Base-by-base conservation (phyloP, 495 filamentous ascomycete genomes). In the Rostrohypoxylon terebratum region DNA sequence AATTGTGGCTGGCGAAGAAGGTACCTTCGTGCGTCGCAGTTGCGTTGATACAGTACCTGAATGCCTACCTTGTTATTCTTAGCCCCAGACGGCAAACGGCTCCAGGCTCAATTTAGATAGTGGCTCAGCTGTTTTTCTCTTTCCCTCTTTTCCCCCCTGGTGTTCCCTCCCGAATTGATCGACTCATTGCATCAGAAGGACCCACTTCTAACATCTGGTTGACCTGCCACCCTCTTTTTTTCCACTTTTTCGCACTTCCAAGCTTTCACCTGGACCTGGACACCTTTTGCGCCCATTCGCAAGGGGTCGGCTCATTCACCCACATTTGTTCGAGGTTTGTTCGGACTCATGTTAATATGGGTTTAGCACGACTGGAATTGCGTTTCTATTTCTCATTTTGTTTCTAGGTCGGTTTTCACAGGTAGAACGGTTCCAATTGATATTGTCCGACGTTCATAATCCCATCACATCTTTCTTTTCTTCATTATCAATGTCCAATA, bases 161-260 rank as follows among this genome's bases (percentile, higher is more conserved):
- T 18, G 51, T 55, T 69, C 42, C 23, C 51, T 73, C 66, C 71
- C 66, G 55, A 68, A 69, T 69, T 18, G 57, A 66, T 66, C 61
- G 57, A 74, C 42, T 69, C 51, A 74, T 70, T 69, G 71, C 71
- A 74, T 74, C 71, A 74, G 60, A 66, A 50, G 57, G 57, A 47
- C 21, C 44, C 51, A 58, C 25, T 36, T 21, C n/a, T n/a, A 31
- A 9, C n/a, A 36, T 21, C 47, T 72, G 65, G 76, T 78, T 78
- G 74, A 78, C 76, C 76, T 76, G 76, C 76, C 76, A 78, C 76
- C 76, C 65, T 63, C 62, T 69, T 76, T 76, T 76, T 75, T 53
- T 72, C 74, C 76, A 71, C 70, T 71, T 72, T 72, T 64, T 63
- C 65, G 28, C 62, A 16, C 63, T 71, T 71, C 40, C 64, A 59